These are phyloP conservation scores for Botrytis byssoidea DNA, from an alignment of 2,329 filamentous ascomycete species.

Conservation along the genomic window DNA sequence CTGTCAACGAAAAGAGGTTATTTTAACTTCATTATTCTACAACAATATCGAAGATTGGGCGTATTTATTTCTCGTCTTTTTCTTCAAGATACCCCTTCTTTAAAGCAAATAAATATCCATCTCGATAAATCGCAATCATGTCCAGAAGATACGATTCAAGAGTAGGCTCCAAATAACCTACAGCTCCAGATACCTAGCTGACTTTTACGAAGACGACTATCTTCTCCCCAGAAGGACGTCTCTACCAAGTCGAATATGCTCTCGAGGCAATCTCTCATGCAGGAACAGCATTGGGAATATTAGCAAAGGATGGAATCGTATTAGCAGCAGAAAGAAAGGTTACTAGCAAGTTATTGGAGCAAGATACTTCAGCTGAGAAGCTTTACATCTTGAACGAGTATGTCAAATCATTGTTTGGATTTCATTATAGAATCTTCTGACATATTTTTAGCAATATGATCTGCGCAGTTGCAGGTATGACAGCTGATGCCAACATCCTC, in stretches of 20 bases:
- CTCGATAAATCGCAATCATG: conserved; percentile 53
- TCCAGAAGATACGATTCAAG: conserved; percentile 96
- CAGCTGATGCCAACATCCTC: conserved; percentile 98
- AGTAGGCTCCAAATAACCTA: conserved; percentile 54
- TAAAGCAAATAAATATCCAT: conserved; percentile 3
- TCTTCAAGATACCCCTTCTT: background rate
- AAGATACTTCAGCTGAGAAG: conserved; percentile 99
- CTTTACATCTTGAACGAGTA: conserved; percentile 99
- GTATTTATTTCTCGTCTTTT: background rate
- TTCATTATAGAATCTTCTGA: conserved; percentile 18
- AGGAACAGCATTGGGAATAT: conserved; percentile 92
- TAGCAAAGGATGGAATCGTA: conserved; percentile 97
- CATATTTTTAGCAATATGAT: conserved; percentile 84
- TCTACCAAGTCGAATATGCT: conserved; percentile 99
- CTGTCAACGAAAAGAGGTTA: conserved; percentile 20
- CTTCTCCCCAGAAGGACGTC: conserved; percentile 97
- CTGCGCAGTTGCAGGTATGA: conserved; percentile 98
- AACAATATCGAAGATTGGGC: conserved; percentile 9
- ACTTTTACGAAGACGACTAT: conserved; percentile 76
- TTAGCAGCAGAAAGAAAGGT: conserved; percentile 98
- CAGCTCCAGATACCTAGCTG: conserved; percentile 25
- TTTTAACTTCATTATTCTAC: conserved; percentile 5
- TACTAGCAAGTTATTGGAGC: conserved; percentile 97
- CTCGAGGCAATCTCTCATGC: conserved; percentile 98
- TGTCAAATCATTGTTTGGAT: conserved; percentile 37